phyloP scores from a whole-genome alignment of 78 protist species.

The Dictyostelium citrinum region DNA sequence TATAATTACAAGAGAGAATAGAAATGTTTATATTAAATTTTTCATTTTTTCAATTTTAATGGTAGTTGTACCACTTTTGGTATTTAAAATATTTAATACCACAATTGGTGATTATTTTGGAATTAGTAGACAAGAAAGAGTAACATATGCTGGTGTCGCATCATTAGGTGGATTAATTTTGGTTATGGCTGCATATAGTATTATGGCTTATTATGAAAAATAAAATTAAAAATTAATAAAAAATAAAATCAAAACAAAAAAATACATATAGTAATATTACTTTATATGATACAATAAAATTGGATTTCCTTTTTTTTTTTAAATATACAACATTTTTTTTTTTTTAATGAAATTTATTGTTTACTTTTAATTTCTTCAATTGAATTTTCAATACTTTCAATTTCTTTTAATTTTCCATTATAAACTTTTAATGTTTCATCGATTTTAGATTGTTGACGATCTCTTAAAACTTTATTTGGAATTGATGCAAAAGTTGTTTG shows the following conservation, averaged over 20 bases:
- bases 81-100: not conserved
- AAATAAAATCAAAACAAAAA: not conserved
- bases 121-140: conserved; percentile 31
- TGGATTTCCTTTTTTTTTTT: not conserved
- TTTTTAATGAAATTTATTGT: not conserved
- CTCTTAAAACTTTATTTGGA: conserved; percentile 37
- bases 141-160: conserved; percentile 45
- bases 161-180: not conserved
- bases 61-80: conserved; percentile 34
- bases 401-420: conserved; percentile 3
- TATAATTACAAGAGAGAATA: conserved; percentile 25
- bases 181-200: conserved; percentile 44
- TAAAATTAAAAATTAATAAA: not conserved
- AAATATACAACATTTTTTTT: not conserved
- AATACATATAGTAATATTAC: not conserved
- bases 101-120: conserved; percentile 31
- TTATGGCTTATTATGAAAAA: conserved; percentile 66
- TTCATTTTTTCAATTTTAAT: conserved; percentile 46
- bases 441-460: conserved; percentile 4
- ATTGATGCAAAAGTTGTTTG: not conserved
- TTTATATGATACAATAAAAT: not conserved
- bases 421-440: not conserved
- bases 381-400: not conserved
- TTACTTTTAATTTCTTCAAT: conserved; percentile 5
- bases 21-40: conserved; percentile 31